Base-by-base conservation (phyloP, 352 stramenopile species). In the Phytophthora pinifolia region DNA sequence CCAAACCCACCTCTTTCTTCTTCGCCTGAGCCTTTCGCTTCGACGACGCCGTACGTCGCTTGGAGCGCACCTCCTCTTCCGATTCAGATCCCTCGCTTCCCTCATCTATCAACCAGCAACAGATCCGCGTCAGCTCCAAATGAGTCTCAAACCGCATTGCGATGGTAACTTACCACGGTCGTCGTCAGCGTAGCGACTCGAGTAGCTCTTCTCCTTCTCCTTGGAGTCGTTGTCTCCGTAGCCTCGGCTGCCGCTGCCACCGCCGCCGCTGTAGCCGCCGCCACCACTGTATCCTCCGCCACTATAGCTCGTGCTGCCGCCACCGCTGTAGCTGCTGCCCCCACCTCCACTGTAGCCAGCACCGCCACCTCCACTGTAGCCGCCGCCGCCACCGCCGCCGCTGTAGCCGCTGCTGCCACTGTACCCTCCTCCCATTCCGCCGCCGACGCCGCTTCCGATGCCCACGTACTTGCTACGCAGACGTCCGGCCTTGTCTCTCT, bases 381-480 rank as follows among this genome's bases (percentile, higher is more conserved):
- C 63, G n/a, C 58, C 58, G 13, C 73, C 73, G 33, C 62, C 67
- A 44, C 66, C 65, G 25, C 75, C 65, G 34, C 74, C 59, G 25
- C 51, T 66, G 49, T 66, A 70, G 43, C 72, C 62, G 27, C 63
- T 46, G 3, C 53, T 27, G 32, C 53, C 60, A 34, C 54, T 76
- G 57, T 73, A 77, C 27, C 68, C 59, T 45, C 65, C 58, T 37
- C 71, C 63, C 37, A 69, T 67, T 27, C 62, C 58, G 9, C 69
- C 73, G 43, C 73, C 82, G 38, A 76, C 67, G 18, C 75, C 68
- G 25, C 74, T 81, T 17, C 85, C 79, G 47, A 96, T 92, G 20
- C 87, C 87, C 51, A 88, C 86, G 55, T 93, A 96, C 67, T 96
- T 96, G 69, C 95, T 85, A 4, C 85, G 81, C 37, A 96, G 55